Conservation (phyloP, 139 green algal species). For the Parachlorella kessleri region DNA sequence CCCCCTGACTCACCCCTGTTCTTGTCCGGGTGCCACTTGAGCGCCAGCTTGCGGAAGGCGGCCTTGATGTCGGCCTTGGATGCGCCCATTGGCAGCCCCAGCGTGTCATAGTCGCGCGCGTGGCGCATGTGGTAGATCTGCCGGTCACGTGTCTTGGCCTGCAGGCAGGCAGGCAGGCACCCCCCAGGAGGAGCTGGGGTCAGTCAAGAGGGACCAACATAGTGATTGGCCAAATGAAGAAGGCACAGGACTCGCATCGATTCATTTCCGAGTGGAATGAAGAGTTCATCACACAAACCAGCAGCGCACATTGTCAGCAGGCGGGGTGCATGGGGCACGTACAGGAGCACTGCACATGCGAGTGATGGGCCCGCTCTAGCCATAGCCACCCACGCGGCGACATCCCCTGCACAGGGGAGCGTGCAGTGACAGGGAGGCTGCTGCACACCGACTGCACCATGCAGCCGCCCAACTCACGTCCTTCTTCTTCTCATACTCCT, state of each 20-base stretch:
- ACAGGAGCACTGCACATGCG: too few species aligned
- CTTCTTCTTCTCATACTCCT: constrained; percentile 81
- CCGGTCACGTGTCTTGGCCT: constrained; percentile 65
- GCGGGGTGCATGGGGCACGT: too few species aligned
- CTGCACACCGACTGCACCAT: too few species aligned
- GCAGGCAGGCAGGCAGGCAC: too few species aligned
- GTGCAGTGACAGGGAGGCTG: too few species aligned
- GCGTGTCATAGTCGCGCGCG: constrained; percentile 73
- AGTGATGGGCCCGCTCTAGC: not conserved
- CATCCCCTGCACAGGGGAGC: not conserved
- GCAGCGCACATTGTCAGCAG: too few species aligned
- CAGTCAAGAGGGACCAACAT: too few species aligned
- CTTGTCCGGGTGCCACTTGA: constrained; percentile 90
- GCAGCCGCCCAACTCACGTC: constrained; percentile 33
- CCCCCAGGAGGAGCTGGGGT: too few species aligned
- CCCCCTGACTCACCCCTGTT: constrained; percentile 45
- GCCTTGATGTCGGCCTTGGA: constrained; percentile 81
- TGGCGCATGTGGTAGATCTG: constrained; percentile 89
- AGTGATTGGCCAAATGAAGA: too few species aligned
- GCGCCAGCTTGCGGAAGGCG: constrained; percentile 81
- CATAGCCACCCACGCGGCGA: not conserved
- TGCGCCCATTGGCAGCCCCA: constrained; percentile 75
- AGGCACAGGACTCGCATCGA: too few species aligned
- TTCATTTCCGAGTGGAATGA: too few species aligned
- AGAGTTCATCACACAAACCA: too few species aligned